Percentiles rank a stretch among this genome's conserved stretches.
phyloP scores from a whole-genome alignment of 768 basidiomycete species.

The Tricholomella constricta region DNA sequence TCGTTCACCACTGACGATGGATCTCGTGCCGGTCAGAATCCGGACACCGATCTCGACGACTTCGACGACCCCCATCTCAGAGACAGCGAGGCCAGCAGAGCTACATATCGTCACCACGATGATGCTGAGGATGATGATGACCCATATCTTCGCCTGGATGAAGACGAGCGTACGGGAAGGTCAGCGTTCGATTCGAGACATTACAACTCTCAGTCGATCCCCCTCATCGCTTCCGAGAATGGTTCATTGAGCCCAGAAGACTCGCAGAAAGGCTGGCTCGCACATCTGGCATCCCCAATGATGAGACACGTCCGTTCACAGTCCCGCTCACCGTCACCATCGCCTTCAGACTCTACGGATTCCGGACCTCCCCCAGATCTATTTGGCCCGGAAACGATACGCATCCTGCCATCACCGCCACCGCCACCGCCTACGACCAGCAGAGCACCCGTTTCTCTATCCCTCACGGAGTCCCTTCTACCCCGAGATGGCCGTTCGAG shows the following conservation, averaged over 20 bases:
- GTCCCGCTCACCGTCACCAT: slow-evolving; percentile 40
- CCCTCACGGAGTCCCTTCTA: slow-evolving; percentile 78
- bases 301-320: slow-evolving; percentile 38
- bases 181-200: slow-evolving; percentile 29
- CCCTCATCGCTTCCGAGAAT: slow-evolving; percentile 38
- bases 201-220: slow-evolving; percentile 36
- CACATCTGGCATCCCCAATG: slow-evolving; percentile 72
- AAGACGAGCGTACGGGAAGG: slow-evolving; percentile 48
- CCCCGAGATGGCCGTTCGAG: slow-evolving; percentile 70
- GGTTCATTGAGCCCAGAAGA: slow-evolving; percentile 33
- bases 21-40: slow-evolving; percentile 48
- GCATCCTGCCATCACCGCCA: slow-evolving; percentile 35
- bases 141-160: slow-evolving; percentile 78
- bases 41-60: slow-evolving; percentile 64
- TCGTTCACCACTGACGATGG: slow-evolving; percentile 82
- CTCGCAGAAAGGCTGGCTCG: slow-evolving; percentile 65
- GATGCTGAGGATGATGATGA: slow-evolving; percentile 61
- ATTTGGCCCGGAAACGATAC: slow-evolving; percentile 34
- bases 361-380: slow-evolving; percentile 48
- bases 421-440: slow-evolving; percentile 42
- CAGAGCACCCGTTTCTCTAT: slow-evolving; percentile 52
- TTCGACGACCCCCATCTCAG: slow-evolving; percentile 76
- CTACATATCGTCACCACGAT: slow-evolving; percentile 29
- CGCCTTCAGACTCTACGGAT: slow-evolving; percentile 42
- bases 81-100: slow-evolving; percentile 36